Conservation (phyloP, 2,329 filamentous ascomycete species). For the Botrytis deweyae region DNA sequence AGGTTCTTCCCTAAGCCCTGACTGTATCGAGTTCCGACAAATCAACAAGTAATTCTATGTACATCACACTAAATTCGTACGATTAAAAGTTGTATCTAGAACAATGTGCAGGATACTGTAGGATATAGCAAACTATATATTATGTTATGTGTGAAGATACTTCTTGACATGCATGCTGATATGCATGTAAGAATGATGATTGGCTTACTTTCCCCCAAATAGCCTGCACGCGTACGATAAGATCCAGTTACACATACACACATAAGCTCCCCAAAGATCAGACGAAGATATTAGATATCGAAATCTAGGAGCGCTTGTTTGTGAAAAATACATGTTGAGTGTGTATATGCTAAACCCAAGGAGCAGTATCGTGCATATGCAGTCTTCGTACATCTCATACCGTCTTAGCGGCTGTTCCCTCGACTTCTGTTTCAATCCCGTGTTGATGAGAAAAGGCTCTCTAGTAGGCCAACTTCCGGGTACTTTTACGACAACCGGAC, state of each 20-base stretch:
- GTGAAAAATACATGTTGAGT: background rate
- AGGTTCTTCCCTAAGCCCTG: background rate
- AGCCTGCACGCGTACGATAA: background rate
- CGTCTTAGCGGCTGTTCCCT: background rate
- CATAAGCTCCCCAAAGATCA: background rate
- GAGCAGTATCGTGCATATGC: constrained; percentile 14
- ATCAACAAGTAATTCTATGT: background rate
- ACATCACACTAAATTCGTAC: background rate
- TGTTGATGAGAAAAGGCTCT: background rate
- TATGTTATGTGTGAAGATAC: background rate
- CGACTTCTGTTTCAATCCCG: background rate
- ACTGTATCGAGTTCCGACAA: background rate
- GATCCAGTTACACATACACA: background rate
- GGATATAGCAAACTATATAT: background rate
- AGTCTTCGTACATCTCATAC: background rate
- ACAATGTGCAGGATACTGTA: background rate
- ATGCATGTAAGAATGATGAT: background rate
- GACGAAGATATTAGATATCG: background rate
- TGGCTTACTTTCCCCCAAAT: background rate
- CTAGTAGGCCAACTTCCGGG: constrained; percentile 7
- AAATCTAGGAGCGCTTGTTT: background rate
- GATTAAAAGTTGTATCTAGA: background rate
- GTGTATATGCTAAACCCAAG: background rate
- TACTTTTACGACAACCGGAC: constrained; percentile 1
- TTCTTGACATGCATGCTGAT: background rate